Evolutionary conservation across 192 early-diverging fungal species (phyloP).

Genomic region (Powellomyces hirtus): DNA sequence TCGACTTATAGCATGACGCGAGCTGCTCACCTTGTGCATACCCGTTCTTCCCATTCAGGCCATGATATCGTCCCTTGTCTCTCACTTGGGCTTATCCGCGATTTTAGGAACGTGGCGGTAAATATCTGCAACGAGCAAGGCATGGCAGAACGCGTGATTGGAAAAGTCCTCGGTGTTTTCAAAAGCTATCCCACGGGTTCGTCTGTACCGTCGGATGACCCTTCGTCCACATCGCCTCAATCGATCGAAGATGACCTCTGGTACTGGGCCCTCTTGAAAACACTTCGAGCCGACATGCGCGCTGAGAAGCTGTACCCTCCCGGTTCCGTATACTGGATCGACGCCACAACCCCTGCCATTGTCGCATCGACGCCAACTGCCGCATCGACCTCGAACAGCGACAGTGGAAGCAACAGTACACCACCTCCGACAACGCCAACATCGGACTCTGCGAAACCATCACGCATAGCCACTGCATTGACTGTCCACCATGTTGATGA

Average conservation of each 20-base stretch:
- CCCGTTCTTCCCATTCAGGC: conserved; percentile 33
- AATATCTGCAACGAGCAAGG: conserved; percentile 44
- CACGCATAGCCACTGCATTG: conserved; percentile 7
- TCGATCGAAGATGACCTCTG: conserved; percentile 65
- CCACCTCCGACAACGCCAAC: background rate
- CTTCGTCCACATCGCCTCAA: background rate
- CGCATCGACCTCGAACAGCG: background rate
- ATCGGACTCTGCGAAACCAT: background rate
- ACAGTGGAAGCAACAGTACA: no score
- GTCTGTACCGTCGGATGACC: background rate
- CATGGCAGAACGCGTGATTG: conserved; percentile 46
- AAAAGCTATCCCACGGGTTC: background rate
- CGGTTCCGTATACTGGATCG: conserved; percentile 51
- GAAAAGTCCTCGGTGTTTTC: conserved; percentile 40
- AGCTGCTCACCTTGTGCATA: background rate
- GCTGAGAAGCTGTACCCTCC: conserved; percentile 73
- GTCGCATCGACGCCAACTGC: conserved; percentile 5
- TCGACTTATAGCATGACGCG: no score
- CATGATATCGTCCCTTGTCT: conserved; percentile 80
- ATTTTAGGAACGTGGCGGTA: conserved; percentile 71
- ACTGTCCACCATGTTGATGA: conserved; percentile 67
- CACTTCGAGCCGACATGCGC: conserved; percentile 77
- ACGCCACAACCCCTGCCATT: conserved; percentile 11
- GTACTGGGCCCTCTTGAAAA: conserved; percentile 81
- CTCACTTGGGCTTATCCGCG: conserved; percentile 73